Percentiles rank a stretch among this genome's conserved stretches.
Evolutionary conservation across 495 filamentous ascomycete genomes (phyloP).

Genomic region (Rostrohypoxylon terebratum): DNA sequence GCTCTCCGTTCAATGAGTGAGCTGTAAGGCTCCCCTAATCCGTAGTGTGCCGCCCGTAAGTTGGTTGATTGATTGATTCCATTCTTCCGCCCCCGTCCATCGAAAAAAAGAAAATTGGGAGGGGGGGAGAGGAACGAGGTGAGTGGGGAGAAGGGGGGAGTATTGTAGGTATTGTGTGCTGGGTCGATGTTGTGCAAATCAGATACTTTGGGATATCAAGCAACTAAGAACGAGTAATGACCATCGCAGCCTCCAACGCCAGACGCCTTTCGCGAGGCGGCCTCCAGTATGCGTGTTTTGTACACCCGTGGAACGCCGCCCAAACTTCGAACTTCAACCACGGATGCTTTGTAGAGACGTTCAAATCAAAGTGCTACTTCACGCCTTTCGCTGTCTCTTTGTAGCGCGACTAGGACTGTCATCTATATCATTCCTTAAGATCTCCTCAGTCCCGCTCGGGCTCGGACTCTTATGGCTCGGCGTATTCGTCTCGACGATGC

Average conservation of each 20-base stretch:
- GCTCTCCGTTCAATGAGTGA: background rate
- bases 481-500: slow-evolving; percentile 51
- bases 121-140: background rate
- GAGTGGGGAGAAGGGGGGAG: background rate
- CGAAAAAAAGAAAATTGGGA: background rate
- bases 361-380: background rate
- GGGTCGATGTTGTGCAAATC: background rate
- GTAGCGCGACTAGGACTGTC: slow-evolving; percentile 54
- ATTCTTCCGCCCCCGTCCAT: slow-evolving; percentile 9
- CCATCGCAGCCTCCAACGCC: slow-evolving; percentile 21
- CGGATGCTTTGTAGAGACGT: background rate
- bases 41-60: background rate
- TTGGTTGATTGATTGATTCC: slow-evolving; percentile 6
- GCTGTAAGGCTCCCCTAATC: background rate
- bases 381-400: slow-evolving; percentile 56
- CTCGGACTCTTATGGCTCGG: slow-evolving; percentile 55
- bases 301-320: slow-evolving; percentile 6
- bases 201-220: slow-evolving; percentile 35
- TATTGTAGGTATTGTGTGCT: no score
- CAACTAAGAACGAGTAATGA: slow-evolving; percentile 12
- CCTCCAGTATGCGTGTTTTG: background rate
- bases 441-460: slow-evolving; percentile 61
- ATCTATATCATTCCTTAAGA: slow-evolving; percentile 51
- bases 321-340: background rate
- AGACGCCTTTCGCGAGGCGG: slow-evolving; percentile 18